phyloP scores from a whole-genome alignment of 2,329 filamentous ascomycete genomes.

The Phialophora expanda region DNA sequence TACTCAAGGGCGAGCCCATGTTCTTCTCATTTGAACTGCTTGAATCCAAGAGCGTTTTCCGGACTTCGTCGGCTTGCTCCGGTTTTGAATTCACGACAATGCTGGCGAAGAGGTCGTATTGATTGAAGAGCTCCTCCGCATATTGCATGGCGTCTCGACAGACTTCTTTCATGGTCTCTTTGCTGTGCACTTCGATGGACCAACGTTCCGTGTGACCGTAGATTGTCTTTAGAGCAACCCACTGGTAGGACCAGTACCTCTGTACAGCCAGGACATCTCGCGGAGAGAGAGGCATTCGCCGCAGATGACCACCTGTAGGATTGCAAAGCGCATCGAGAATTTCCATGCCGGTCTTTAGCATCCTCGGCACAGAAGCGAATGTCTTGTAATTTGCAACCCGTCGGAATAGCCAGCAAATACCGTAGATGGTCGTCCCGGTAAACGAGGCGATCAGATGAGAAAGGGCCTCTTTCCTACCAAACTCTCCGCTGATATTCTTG shows the following conservation, averaged over 20 bases:
- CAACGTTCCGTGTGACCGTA: conserved; percentile 84
- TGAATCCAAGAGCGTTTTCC: conserved; percentile 61
- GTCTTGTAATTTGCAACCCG: conserved; percentile 61
- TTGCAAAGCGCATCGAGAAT: conserved; percentile 69
- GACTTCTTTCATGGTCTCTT: conserved; percentile 83
- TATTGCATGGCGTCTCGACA: conserved; percentile 95
- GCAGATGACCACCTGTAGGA: conserved; percentile 66
- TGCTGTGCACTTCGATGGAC: conserved; percentile 73
- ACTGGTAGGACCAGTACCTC: conserved; percentile 82
- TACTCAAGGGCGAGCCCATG: conserved; percentile 60
- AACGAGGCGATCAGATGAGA: conserved; percentile 64
- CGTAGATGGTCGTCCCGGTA: conserved; percentile 62
- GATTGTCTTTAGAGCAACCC: conserved; percentile 78
- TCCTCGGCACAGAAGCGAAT: conserved; percentile 64
- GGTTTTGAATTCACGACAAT: conserved; percentile 61
- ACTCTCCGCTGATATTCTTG: conserved; percentile 78
- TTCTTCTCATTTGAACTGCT: conserved; percentile 25
- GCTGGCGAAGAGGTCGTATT: conserved; percentile 81
- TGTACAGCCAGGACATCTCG: conserved; percentile 70
- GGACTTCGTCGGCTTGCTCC: conserved; percentile 50
- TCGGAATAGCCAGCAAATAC: conserved; percentile 62
- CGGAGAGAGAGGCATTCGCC: conserved; percentile 60
- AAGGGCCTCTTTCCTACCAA: conserved; percentile 64
- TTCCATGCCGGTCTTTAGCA: conserved; percentile 66
- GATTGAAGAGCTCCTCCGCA: conserved; percentile 80